A percentile compares a stretch with the other conserved stretches of the same genome.
Conservation (phyloP, 192 early-diverging fungal genomes). For the Pilaira anomala region DNA sequence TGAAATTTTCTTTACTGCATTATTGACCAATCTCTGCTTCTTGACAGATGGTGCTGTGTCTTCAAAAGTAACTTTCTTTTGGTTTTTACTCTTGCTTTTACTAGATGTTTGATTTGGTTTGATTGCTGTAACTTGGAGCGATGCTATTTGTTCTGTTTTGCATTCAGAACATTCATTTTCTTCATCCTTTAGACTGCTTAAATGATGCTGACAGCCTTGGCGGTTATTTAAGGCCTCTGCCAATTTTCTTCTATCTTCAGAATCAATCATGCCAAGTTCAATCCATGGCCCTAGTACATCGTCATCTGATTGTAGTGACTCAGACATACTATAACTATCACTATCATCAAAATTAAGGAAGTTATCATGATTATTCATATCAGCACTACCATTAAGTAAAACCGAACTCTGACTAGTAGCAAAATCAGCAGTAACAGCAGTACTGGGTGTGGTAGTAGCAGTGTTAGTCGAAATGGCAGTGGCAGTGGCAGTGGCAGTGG, state of each 20-base stretch:
- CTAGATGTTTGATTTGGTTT: background rate
- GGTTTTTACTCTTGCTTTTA: conserved; percentile 4
- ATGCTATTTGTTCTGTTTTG: background rate
- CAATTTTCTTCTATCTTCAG: too few relatives aligned
- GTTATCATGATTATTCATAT: background rate
- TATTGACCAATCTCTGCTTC: background rate
- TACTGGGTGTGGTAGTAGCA: background rate
- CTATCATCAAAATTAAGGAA: background rate
- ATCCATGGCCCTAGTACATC: conserved; percentile 34
- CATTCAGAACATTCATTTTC: background rate
- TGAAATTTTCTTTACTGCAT: background rate
- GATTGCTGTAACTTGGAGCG: background rate
- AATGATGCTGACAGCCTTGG: background rate
- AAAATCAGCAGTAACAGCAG: background rate
- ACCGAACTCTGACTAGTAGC: background rate
- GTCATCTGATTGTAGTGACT: conserved; percentile 28
- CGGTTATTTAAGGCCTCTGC: background rate
- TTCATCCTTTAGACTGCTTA: too few relatives aligned
- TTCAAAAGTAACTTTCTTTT: background rate
- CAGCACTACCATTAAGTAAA: background rate
- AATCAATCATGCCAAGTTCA: conserved; percentile 2
- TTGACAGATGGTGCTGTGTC: conserved; percentile 1
- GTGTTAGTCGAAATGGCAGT: background rate
- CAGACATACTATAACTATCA: conserved; percentile 2
- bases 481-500: too few relatives aligned